These are phyloP conservation scores for Phytophthora capsici DNA, from an alignment of 352 stramenopile species.

Conservation along the genomic window DNA sequence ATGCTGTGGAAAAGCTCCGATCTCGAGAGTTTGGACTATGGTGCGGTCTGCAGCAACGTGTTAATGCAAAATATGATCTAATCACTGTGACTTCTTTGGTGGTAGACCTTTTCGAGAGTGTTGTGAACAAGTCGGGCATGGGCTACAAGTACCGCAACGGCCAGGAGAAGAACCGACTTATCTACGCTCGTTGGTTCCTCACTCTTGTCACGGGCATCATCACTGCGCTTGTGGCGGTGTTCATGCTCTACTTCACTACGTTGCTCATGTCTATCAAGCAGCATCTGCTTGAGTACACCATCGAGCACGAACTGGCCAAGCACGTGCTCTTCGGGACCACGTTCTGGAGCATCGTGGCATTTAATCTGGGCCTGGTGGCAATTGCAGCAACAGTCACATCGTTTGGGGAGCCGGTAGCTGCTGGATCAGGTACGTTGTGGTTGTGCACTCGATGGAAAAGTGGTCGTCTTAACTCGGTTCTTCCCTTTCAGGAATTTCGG, in stretches of 20 bases:
- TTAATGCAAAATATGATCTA: slow-evolving; percentile 3
- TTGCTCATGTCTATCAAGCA: slow-evolving; percentile 75
- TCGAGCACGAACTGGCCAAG: slow-evolving; percentile 63
- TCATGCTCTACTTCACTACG: slow-evolving; percentile 83
- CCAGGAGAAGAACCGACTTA: slow-evolving; percentile 78
- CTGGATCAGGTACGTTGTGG: slow-evolving; percentile 66
- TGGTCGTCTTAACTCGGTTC: no score
- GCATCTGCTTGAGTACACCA: slow-evolving; percentile 66
- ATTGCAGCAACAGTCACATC: slow-evolving; percentile 78
- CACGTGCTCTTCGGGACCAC: slow-evolving; percentile 76
- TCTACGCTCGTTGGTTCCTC: slow-evolving; percentile 85
- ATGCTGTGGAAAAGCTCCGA: slow-evolving; percentile 77
- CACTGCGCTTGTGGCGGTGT: slow-evolving; percentile 78
- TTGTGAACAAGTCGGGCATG: slow-evolving; percentile 89
- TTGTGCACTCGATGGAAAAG: not conserved
- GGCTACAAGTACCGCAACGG: slow-evolving; percentile 83
- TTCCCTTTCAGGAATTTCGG: slow-evolving; percentile 79
- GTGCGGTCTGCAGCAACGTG: slow-evolving; percentile 32
- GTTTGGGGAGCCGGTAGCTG: slow-evolving; percentile 78
- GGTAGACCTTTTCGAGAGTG: slow-evolving; percentile 84
- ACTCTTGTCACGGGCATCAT: slow-evolving; percentile 77
- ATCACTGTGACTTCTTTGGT: not conserved
- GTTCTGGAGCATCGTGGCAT: slow-evolving; percentile 72
- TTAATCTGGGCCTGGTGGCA: slow-evolving; percentile 75
- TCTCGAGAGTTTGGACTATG: slow-evolving; percentile 87